A percentile compares a stretch with the other conserved stretches of the same genome.
Evolutionary conservation across 306 rosid species (phyloP).

Genomic region (Potentilla sterilis): DNA sequence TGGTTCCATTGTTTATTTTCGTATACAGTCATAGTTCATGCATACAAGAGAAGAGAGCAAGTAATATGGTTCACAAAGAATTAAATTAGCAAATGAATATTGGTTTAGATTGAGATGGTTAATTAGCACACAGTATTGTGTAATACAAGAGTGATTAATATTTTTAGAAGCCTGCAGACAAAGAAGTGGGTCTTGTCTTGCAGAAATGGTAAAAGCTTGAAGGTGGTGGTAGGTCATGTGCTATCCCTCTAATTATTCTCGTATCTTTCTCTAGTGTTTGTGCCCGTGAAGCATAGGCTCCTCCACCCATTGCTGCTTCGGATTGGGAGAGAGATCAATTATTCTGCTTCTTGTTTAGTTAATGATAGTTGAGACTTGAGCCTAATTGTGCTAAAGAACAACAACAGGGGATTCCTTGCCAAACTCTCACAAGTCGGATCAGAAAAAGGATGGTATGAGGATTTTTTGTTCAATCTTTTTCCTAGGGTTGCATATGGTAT

Average conservation of each 20-base stretch:
- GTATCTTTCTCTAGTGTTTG: not conserved
- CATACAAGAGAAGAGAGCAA: not conserved
- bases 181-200: conserved; percentile 12
- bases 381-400: not conserved
- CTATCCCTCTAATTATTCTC: not conserved
- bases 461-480: not conserved
- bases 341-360: not conserved
- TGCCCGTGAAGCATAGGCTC: conserved; percentile 19
- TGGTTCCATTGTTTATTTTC: not conserved
- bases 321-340: not conserved
- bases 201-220: not conserved
- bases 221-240: conserved; percentile 11
- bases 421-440: not conserved
- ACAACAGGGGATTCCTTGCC: not conserved
- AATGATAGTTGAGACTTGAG: not conserved
- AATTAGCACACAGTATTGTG: not conserved
- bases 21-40: not conserved
- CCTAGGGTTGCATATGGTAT: not conserved
- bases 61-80: not conserved
- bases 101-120: conserved; percentile 6
- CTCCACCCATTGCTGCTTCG: not conserved
- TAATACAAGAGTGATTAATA: not conserved
- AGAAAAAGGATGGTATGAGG: no score
- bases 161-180: not conserved
- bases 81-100: not conserved